These are phyloP conservation scores for Luzula sylvatica DNA, from an alignment of 176 grass and related monocot genomes.

Conservation along the genomic window DNA sequence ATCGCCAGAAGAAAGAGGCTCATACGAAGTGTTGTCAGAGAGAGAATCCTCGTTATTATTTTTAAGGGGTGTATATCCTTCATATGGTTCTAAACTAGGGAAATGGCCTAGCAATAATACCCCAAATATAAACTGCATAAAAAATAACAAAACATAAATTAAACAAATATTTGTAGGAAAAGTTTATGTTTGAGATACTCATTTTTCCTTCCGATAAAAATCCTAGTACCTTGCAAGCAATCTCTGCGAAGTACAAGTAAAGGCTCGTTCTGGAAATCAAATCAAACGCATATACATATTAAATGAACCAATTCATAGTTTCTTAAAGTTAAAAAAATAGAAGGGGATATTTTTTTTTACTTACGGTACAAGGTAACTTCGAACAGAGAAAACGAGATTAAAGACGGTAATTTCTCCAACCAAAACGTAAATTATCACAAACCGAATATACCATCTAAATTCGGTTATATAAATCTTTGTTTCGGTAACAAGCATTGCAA, in stretches of 20 bases:
- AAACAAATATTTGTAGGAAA: neutral
- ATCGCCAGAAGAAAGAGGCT: conserved; percentile 63
- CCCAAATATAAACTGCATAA: conserved; percentile 81
- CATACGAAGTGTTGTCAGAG: conserved; percentile 61
- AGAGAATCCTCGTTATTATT: conserved; percentile 31
- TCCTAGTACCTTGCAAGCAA: conserved; percentile 51
- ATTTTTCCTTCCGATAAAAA: too few relatives aligned
- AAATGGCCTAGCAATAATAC: conserved; percentile 74
- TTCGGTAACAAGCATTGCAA: conserved; percentile 66
- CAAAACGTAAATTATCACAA: conserved; percentile 81
- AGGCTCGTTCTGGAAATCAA: conserved; percentile 59
- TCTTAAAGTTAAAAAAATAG: neutral
- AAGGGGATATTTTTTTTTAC: conserved; percentile 23
- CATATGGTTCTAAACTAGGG: conserved; percentile 72
- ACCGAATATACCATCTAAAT: conserved; percentile 90
- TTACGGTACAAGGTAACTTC: conserved; percentile 43
- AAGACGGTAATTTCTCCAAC: conserved; percentile 72
- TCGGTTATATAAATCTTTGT: conserved; percentile 77
- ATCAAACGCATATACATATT: conserved; percentile 17
- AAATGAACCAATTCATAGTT: too few relatives aligned
- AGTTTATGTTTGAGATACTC: too few relatives aligned
- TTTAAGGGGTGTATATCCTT: conserved; percentile 68
- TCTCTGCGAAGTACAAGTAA: conserved; percentile 66
- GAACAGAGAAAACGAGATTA: conserved; percentile 66
- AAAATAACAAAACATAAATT: conserved; percentile 2